phyloP scores from a whole-genome alignment of 1,284 basidiomycete genomes.

The Fomes fomentarius region DNA sequence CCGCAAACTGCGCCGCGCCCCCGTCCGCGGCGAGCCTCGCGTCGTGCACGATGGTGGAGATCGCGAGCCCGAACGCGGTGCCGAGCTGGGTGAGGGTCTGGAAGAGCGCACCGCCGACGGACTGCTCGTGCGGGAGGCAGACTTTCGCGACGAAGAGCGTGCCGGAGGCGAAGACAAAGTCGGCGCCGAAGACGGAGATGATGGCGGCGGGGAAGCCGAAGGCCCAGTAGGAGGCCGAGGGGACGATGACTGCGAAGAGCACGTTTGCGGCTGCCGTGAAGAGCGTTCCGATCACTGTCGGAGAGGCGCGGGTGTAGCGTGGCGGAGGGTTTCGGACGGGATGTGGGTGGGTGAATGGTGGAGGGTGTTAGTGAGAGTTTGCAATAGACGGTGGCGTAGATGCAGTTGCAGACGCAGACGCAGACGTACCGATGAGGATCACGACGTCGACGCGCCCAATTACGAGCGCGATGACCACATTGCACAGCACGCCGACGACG shows the following conservation, averaged over 20 bases:
- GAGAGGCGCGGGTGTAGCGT: no score
- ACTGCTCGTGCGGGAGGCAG: slow-evolving; percentile 76
- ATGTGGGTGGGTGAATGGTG: no score
- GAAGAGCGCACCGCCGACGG: slow-evolving; percentile 76
- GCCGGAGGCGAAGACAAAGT: slow-evolving; percentile 79
- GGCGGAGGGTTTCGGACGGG: no score
- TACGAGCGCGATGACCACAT: slow-evolving; percentile 67
- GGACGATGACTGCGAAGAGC: slow-evolving; percentile 73
- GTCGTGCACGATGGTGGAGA: slow-evolving; percentile 76
- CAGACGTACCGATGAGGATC: slow-evolving; percentile 54
- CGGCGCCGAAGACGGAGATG: slow-evolving; percentile 74
- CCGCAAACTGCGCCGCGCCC: slow-evolving; percentile 47
- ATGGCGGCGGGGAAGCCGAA: slow-evolving; percentile 81
- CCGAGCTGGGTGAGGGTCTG: slow-evolving; percentile 82
- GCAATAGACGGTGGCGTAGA: background rate
- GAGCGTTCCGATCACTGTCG: slow-evolving; percentile 55
- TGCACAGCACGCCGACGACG: slow-evolving; percentile 70
- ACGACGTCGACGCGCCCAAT: slow-evolving; percentile 59
- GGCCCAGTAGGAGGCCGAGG: slow-evolving; percentile 72
- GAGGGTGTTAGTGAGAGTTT: no score
- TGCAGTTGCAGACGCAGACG: background rate
- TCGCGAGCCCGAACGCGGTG: slow-evolving; percentile 73
- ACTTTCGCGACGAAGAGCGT: slow-evolving; percentile 78
- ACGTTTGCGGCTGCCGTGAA: slow-evolving; percentile 68
- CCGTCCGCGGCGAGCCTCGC: slow-evolving; percentile 42